Conservation (phyloP, 2,329 filamentous ascomycete species). For the Microdochium paspali region DNA sequence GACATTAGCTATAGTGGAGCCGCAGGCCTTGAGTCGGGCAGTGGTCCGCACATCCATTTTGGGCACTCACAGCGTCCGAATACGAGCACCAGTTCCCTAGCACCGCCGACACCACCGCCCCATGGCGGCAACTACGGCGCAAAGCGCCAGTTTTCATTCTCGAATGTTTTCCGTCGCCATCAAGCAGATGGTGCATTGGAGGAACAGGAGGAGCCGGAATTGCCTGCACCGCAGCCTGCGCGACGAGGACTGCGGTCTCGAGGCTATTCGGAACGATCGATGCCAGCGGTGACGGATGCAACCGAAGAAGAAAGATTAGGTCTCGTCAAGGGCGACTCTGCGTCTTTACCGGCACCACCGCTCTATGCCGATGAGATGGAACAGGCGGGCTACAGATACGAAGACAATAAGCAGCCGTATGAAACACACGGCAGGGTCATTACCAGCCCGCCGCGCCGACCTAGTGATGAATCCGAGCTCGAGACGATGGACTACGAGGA, state of each 20-base stretch:
- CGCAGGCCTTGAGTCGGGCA: constrained; percentile 32
- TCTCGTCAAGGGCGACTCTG: constrained; percentile 65
- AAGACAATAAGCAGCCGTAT: constrained; percentile 19
- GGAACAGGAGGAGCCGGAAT: constrained; percentile 16
- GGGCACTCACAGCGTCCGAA: constrained; percentile 28
- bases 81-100: constrained; percentile 30
- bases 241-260: constrained; percentile 23
- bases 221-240: constrained; percentile 18
- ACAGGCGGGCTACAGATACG: constrained; percentile 20
- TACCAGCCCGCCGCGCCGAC: constrained; percentile 24
- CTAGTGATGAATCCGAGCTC: constrained; percentile 18
- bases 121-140: constrained; percentile 36
- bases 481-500: constrained; percentile 15
- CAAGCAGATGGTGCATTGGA: constrained; percentile 23
- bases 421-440: constrained; percentile 31
- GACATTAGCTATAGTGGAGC: constrained; percentile 47
- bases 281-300: constrained; percentile 32
- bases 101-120: constrained; percentile 53
- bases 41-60: constrained; percentile 37
- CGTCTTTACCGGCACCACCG: constrained; percentile 22
- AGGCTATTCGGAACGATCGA: constrained; percentile 29
- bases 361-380: constrained; percentile 24
- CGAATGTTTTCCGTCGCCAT: constrained; percentile 65
- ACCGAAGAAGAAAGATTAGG: constrained; percentile 80
- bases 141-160: constrained; percentile 82